Evolutionary conservation across 169 alveolate species (phyloP), one percentile per base, ranked within the genome.

Genomic region (Miamiensis avidus): DNA sequence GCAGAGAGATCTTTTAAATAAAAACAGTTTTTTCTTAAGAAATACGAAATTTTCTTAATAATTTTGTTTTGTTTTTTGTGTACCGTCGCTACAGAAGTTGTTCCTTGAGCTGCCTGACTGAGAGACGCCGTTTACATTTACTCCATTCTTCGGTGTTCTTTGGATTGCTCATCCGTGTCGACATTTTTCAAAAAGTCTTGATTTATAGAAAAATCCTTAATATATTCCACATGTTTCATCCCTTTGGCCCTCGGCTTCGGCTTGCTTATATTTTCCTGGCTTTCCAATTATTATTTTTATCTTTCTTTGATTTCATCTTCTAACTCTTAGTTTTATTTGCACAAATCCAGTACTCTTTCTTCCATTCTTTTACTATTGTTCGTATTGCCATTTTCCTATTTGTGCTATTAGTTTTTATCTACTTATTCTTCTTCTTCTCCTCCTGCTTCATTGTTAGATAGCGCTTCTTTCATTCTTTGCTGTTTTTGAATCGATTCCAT

Each of bases 31-130:
- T n/a, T n/a, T n/a, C n/a, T n/a, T n/a, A n/a, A n/a, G n/a, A n/a
- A n/a, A n/a, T n/a, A n/a, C n/a, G n/a, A n/a, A n/a, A n/a, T n/a
- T n/a, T n/a, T n/a, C n/a, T n/a, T n/a, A n/a, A n/a, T n/a, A n/a
- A n/a, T n/a, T n/a, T n/a, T n/a, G n/a, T n/a, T n/a, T n/a, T n/a
- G n/a, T n/a, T n/a, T n/a, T n/a, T n/a, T n/a, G n/a, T n/a, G n/a
- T n/a, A n/a, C n/a, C n/a, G n/a, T 73, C 25, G 75, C 76, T 29
- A 86, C 73, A 26, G 91, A 86, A 27, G 83, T 65, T 15, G 84
- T 81, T 20, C 91, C 91, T 72, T 64, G 34, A 65, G 28, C 69
- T 28, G 87, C 31, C 64, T 86, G 81, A 34, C 31, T 81, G 0
- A 86, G 49, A 27, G 87, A 49, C 30, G 82, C 29, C 29, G 29